Evolutionary conservation across 2,329 filamentous ascomycete genomes (phyloP).

Genomic region (Tolypocladium paradoxum): DNA sequence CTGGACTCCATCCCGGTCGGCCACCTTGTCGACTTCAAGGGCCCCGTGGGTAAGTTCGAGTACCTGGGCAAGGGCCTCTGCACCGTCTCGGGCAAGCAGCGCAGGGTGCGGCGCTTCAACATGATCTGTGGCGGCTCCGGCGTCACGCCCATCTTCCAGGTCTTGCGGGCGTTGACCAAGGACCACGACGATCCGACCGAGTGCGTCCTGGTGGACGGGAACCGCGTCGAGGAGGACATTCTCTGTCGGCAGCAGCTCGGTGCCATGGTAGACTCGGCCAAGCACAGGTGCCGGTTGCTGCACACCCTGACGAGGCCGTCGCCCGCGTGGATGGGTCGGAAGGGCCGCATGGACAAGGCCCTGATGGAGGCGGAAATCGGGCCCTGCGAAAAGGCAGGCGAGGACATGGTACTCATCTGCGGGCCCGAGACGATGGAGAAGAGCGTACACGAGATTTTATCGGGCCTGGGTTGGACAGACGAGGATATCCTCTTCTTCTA

Average conservation of each 20-base stretch:
- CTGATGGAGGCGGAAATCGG: conserved; percentile 51
- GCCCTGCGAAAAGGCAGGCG: conserved; percentile 25
- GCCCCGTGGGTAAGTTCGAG: conserved; percentile 75
- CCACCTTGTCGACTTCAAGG: conserved; percentile 72
- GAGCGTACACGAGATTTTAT: conserved; percentile 41
- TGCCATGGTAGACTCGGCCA: conserved; percentile 39
- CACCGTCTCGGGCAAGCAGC: conserved; percentile 42
- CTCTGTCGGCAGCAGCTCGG: conserved; percentile 67
- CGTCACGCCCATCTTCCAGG: conserved; percentile 84
- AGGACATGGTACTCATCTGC: conserved; percentile 64
- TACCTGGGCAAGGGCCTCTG: conserved; percentile 62
- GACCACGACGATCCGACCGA: conserved; percentile 51
- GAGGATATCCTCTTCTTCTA: conserved; percentile 16
- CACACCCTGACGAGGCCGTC: conserved; percentile 58
- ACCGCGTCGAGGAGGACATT: conserved; percentile 70
- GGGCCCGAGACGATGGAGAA: conserved; percentile 69
- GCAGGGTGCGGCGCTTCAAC: conserved; percentile 55
- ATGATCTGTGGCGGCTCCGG: conserved; percentile 89
- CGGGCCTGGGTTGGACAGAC: conserved; percentile 51
- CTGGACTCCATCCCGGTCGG: conserved; percentile 64
- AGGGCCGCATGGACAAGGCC: conserved; percentile 53
- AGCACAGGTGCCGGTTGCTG: conserved; percentile 49
- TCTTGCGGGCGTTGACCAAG: conserved; percentile 61
- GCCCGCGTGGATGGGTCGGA: conserved; percentile 55
- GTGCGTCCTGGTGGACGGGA: conserved; percentile 70